Evolutionary conservation across 2,329 filamentous ascomycete species (phyloP), one percentile per base, ranked within the genome.

Genomic region (Aaosphaeria pasadenensis): DNA sequence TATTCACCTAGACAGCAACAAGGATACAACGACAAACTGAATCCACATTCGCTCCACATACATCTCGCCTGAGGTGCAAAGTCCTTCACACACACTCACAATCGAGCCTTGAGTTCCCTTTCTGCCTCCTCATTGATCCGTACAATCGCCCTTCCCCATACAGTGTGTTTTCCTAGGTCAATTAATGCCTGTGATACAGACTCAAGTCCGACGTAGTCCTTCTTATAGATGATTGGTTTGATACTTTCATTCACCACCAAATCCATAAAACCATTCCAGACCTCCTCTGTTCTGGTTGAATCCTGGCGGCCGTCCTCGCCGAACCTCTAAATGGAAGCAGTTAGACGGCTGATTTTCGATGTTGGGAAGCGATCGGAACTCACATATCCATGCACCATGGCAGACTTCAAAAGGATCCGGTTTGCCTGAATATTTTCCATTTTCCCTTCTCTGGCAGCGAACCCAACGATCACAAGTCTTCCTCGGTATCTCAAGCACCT

Each of bases 61-160:
- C 17, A 24, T 24, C 17, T 24, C 17, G 17, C 3, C 3, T 24
- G 17, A 24, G 17, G 17, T 24, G 17, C 17, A 24, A 24, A 24
- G 17, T 24, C 17, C 17, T 24, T 24, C 17, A 24, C 7, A 30
- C 5, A 30, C 29, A 30, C 17, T 51, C 42, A 61, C 24, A 60
- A 30, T 42, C 46, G 58, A 1, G 54, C 39, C 33, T 41, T 52
- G 4, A 35, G 17, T 24, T 30, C n/a, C 33, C 33, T 36, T 24
- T 24, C 17, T 24, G 17, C 17, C 17, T 58, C 57, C 6, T 59
- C 59, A 13, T 60, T 59, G 13, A 78, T 64, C 39, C 66, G 71
- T n/a, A 84, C 64, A 1, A 84, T 72, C 5, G 80, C 78, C 56
- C 84, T 82, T 3, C 81, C 81, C 69, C 75, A 81, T 7, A 80